These are phyloP conservation scores for Glutinoglossum americanum DNA, from an alignment of 495 filamentous ascomycete species.

Conservation along the genomic window DNA sequence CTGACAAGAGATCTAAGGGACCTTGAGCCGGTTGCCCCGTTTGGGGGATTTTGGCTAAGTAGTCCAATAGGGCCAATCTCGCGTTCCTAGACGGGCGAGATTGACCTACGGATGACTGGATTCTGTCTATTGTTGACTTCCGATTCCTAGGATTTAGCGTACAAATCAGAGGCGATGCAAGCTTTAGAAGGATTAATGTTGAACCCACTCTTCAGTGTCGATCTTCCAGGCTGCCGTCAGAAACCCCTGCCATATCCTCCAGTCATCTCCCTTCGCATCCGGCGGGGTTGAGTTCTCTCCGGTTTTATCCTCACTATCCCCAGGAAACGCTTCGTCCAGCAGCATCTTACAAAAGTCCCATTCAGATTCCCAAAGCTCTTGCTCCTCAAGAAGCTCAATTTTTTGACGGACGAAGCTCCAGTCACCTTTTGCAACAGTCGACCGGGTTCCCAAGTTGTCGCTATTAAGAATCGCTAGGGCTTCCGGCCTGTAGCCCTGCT, in stretches of 20 bases:
- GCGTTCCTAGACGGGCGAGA: constrained; percentile 23
- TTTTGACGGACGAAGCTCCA: constrained; percentile 27
- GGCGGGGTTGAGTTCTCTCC: background rate
- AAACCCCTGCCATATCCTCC: constrained; percentile 31
- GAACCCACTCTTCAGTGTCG: constrained; percentile 16
- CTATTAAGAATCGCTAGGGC: constrained; percentile 28
- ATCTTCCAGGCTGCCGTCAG: constrained; percentile 15
- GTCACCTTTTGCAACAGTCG: constrained; percentile 29
- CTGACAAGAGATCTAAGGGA: constrained; percentile 17
- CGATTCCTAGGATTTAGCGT: constrained; percentile 5
- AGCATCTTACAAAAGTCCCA: constrained; percentile 21
- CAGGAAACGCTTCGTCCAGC: constrained; percentile 18
- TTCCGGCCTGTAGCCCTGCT: constrained; percentile 24
- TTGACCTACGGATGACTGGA: constrained; percentile 1
- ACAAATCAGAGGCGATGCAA: too few relatives aligned
- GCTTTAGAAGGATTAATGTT: background rate
- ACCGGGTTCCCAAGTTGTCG: constrained; percentile 26
- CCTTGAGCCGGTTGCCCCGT: background rate
- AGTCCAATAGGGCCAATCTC: constrained; percentile 16
- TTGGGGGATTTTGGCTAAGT: background rate
- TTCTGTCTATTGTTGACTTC: constrained; percentile 5
- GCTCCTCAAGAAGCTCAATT: constrained; percentile 22
- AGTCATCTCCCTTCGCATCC: constrained; percentile 26
- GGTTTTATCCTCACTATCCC: constrained; percentile 19
- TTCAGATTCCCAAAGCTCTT: constrained; percentile 25